phyloP scores from a whole-genome alignment of 257 asterid genomes.

The Solanum corneliomulleri region DNA sequence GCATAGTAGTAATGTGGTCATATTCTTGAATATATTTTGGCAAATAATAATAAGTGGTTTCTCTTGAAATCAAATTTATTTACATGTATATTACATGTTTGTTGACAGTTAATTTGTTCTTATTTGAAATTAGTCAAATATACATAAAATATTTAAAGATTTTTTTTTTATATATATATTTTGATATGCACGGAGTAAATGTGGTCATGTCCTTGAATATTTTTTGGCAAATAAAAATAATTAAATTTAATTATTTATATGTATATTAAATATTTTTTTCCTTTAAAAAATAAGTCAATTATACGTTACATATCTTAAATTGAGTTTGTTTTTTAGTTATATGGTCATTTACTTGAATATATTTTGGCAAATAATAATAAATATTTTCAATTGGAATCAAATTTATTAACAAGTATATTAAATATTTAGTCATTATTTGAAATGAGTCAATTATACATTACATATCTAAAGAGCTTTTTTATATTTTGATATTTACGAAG shows the following conservation, averaged over 20 bases:
- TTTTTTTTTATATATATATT: background rate
- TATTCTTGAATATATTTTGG: background rate
- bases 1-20: background rate
- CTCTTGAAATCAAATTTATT: background rate
- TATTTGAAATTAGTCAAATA: background rate
- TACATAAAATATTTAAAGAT: background rate
- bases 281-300: background rate
- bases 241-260: no score
- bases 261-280: background rate
- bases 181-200: background rate
- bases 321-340: background rate
- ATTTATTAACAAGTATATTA: background rate
- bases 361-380: background rate
- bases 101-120: background rate
- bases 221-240: background rate
- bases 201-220: background rate
- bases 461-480: background rate
- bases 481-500: background rate
- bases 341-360: background rate
- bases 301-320: background rate
- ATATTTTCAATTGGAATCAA: background rate
- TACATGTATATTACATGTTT: background rate
- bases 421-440: background rate
- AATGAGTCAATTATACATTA: background rate
- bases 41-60: background rate